A percentile compares a stretch with the other conserved stretches of the same genome.
phyloP scores from a whole-genome alignment of 2,329 filamentous ascomycete genomes.

The Clonostachys rhizophaga region DNA sequence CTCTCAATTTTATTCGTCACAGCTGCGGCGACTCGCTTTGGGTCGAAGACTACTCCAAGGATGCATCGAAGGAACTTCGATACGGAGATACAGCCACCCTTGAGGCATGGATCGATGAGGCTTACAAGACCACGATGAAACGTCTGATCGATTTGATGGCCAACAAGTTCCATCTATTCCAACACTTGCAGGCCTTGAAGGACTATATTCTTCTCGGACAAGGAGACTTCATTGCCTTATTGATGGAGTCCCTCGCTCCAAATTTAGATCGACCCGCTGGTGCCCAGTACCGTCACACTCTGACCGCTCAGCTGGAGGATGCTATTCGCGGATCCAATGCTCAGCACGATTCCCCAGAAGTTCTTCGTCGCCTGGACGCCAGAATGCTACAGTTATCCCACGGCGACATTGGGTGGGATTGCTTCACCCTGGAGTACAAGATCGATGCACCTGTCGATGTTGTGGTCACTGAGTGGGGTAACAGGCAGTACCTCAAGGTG shows the following conservation, averaged over 20 bases:
- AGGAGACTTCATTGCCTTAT: constrained; percentile 91
- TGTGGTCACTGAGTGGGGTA: constrained; percentile 93
- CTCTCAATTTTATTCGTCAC: constrained; percentile 95
- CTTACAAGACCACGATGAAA: constrained; percentile 97
- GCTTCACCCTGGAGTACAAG: constrained; percentile 98
- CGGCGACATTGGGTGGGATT: constrained; percentile 98
- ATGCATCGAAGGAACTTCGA: constrained; percentile 82
- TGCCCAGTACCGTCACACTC: constrained; percentile 90
- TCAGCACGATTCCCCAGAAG: constrained; percentile 89
- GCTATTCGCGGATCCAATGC: constrained; percentile 96
- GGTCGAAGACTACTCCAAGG: constrained; percentile 94
- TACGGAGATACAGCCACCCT: constrained; percentile 93
- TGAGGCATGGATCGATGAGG: constrained; percentile 90
- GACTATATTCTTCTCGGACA: constrained; percentile 92
- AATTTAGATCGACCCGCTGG: constrained; percentile 96
- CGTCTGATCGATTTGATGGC: constrained; percentile 91
- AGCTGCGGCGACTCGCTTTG: constrained; percentile 90
- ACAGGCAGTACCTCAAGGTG: constrained; percentile 94
- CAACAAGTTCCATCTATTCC: constrained; percentile 89
- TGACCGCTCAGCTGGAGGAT: constrained; percentile 97
- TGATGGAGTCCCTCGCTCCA: constrained; percentile 93
- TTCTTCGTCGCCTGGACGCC: constrained; percentile 88
- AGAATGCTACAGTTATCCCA: constrained; percentile 96
- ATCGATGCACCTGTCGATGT: constrained; percentile 96
- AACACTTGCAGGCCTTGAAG: constrained; percentile 87